Evolutionary conservation across 495 filamentous ascomycete genomes (phyloP), one percentile per base, ranked within the genome.

Genomic region (Aspergillus homomorphus): DNA sequence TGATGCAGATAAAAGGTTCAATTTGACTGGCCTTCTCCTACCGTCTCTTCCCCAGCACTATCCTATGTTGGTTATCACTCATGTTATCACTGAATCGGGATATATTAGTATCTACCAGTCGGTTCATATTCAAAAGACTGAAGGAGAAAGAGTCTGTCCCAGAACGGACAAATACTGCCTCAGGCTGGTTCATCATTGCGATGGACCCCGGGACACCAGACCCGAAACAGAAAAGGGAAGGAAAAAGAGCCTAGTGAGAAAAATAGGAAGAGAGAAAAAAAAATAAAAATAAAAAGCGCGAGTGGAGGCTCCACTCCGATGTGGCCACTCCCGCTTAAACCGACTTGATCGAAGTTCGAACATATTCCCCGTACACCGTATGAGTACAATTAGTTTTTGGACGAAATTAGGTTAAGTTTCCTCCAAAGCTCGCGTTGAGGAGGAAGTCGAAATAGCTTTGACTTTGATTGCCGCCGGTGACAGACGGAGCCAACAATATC

Each of bases 81-180:
- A 28, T 28, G 26, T 28, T 28, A 4, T 28, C 3, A 9, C 26
- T 28, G 4, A 28, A 9, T 5, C 33, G 8, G 4, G 33, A 38
- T 38, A 38, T 38, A 38, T 38, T 38, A 2, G 6, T 7, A 12
- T 5, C 5, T 38, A 12, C 12, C 33, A 38, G 33, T 38, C 33
- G 7, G 33, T 12, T 6, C 4, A 38, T 2, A 38, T 5, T 12
- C 33, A 30, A 4, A 10, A 30, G 10, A 30, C 26, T 30, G n/a
- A n/a, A n/a, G n/a, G n/a, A n/a, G n/a, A n/a, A n/a, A n/a, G n/a
- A n/a, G n/a, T 10, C 10, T 14, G 33, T 12, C 12, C 12, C 55
- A 26, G 19, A 18, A 55, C 56, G 60, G 60, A 28, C 42, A 30
- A 46, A 45, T 9, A 51, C 24, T 30, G 38, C 26, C 44, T 30